Base-by-base conservation (phyloP, 1,284 basidiomycete genomes). In the Heterobasidion irregulare region DNA sequence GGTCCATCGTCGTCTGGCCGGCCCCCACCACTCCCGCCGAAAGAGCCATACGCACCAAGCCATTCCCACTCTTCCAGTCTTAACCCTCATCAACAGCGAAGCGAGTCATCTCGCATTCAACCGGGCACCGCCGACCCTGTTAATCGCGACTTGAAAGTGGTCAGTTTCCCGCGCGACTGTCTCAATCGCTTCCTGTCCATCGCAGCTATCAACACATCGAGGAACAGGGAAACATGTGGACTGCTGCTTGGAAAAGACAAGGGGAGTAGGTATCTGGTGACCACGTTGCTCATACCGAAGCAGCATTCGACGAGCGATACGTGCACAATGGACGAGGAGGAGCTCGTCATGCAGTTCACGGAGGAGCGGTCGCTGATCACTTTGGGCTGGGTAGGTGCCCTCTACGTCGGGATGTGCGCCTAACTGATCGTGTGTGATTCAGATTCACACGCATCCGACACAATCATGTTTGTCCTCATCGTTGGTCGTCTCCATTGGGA, bases 401-500 rank as follows among this genome's bases (percentile, higher is more conserved):
- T 18, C 13, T 26, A 15, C 32, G 44, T 57, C 47, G 34, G 16
- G 45, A 51, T 36, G 26, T 34, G 26, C 26, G 26, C 26, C 26
- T 26, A 5, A 26, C 26, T 48, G 50, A 16, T 18, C 41, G 16
- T n/a, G 12, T 41, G 43, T 47, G 26, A 50, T 55, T 32, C 35
- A 93, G 90, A 94, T 94, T 60, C 92, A 95, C 70, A 95, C 92
- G 0, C 92, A 95, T 67, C 93, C 93, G 1, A 88, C 90, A 13
- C 92, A 94, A 62, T 87, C 85, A 54, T 94, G 92, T 85, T 61
- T 57, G 80, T 75, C n/a, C 38, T 18, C 32, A 46, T 18, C 33
- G 9, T 15, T 33, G 8, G 19, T 16, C 6, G 7, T 35, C 2
- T 26, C 16, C 38, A 1, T 45, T 41, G 26, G 38, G 33, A 18